phyloP scores from a whole-genome alignment of 2,329 filamentous ascomycete genomes.

The Chaetomium olivaceum region DNA sequence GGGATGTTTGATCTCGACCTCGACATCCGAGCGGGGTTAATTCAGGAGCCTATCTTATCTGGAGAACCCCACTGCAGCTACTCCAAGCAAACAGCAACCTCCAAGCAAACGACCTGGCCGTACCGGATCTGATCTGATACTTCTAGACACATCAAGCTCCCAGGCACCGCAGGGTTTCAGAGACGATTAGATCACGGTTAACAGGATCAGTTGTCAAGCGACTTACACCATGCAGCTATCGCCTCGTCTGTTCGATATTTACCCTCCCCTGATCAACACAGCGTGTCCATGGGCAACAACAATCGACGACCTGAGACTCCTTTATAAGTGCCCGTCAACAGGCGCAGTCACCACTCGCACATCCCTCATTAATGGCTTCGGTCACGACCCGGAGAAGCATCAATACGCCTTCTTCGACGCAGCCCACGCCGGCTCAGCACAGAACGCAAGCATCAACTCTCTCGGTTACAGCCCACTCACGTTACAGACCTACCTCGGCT shows the following conservation, averaged over 20 bases:
- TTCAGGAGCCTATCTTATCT: constrained; percentile 33
- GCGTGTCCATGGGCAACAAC: constrained; percentile 75
- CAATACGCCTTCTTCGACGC: constrained; percentile 66
- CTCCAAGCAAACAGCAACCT: not conserved
- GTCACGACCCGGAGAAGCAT: constrained; percentile 60
- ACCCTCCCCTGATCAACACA: constrained; percentile 71
- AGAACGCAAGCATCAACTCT: constrained; percentile 61
- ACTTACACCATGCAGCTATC: constrained; percentile 21
- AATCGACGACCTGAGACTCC: constrained; percentile 57
- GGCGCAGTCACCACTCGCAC: constrained; percentile 77
- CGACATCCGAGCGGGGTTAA: not conserved
- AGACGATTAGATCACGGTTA: not conserved
- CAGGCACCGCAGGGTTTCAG: not conserved
- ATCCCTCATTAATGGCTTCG: constrained; percentile 63
- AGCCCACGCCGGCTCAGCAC: constrained; percentile 27
- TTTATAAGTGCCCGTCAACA: constrained; percentile 63
- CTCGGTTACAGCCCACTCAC: constrained; percentile 71
- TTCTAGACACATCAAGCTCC: not conserved
- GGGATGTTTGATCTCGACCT: not conserved
- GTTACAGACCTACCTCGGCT: constrained; percentile 59
- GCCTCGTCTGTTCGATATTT: constrained; percentile 54
- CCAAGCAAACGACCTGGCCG: not conserved
- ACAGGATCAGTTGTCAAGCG: not conserved
- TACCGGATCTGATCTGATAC: not conserved
- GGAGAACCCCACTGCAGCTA: constrained; percentile 7